Conservation (phyloP, 495 filamentous ascomycete species). For the Rostrohypoxylon terebratum region DNA sequence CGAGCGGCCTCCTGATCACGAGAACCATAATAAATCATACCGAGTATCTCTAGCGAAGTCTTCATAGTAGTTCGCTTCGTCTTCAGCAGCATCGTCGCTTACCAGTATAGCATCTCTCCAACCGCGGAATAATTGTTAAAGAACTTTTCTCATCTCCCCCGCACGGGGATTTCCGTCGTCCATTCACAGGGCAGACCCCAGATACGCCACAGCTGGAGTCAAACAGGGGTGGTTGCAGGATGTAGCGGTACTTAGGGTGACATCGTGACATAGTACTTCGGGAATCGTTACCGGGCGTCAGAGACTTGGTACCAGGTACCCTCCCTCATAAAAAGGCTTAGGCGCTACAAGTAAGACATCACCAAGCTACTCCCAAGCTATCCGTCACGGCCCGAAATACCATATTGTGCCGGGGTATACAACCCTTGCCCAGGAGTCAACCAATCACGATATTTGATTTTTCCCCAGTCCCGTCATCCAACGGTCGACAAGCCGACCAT, state of each 20-base stretch:
- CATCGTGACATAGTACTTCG: constrained; percentile 42
- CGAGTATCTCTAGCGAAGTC: constrained; percentile 13
- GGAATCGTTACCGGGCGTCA: constrained; percentile 43
- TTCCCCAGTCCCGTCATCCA: constrained; percentile 40
- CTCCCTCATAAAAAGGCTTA: constrained; percentile 9
- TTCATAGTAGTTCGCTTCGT: constrained; percentile 21
- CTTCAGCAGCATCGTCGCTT: constrained; percentile 7
- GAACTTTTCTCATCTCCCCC: constrained; percentile 33
- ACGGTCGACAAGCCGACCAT: constrained; percentile 37
- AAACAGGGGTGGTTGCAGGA: constrained; percentile 19
- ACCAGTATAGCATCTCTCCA: constrained; percentile 10
- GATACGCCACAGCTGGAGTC: constrained; percentile 33
- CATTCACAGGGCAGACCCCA: constrained; percentile 23
- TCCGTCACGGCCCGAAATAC: constrained; percentile 48
- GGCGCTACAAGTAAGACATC: constrained; percentile 1
- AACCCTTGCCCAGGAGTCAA: constrained; percentile 26
- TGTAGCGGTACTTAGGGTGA: constrained; percentile 42
- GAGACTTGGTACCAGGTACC: constrained; percentile 20
- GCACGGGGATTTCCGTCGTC: constrained; percentile 30
- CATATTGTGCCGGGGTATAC: constrained; percentile 46
- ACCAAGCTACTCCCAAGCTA: constrained; percentile 12
- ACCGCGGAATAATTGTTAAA: constrained; percentile 24
- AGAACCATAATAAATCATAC: constrained; percentile 7
- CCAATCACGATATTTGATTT: constrained; percentile 27
- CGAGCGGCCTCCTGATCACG: constrained; percentile 31